phyloP scores from a whole-genome alignment of 768 basidiomycete species.

The Kwoniella sp. region DNA sequence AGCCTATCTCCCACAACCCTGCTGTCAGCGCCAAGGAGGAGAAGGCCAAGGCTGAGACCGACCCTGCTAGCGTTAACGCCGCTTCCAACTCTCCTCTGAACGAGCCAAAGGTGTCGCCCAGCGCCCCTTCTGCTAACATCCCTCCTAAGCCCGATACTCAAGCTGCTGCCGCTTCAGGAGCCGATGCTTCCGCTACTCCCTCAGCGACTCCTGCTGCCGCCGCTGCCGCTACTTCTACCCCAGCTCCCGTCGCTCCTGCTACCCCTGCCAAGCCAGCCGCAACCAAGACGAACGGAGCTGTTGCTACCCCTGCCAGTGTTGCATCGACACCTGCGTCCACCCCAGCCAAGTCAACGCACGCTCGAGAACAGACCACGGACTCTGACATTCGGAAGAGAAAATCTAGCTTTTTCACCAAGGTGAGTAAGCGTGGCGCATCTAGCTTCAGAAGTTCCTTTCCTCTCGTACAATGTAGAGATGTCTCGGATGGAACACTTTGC shows the following conservation, averaged over 20 bases:
- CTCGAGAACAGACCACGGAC: constrained; percentile 22
- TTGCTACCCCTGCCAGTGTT: constrained; percentile 26
- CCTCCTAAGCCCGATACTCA: constrained; percentile 16
- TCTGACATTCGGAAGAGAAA: constrained; percentile 50
- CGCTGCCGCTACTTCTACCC: constrained; percentile 4
- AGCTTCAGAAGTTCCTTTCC: too few species aligned
- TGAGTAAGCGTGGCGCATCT: constrained; percentile 22
- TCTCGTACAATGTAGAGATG: too few species aligned
- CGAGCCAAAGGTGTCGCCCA: constrained; percentile 12
- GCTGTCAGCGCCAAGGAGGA: constrained; percentile 36
- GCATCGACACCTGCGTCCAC: constrained; percentile 40
- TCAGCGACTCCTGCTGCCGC: constrained; percentile 6
- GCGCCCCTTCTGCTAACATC: constrained; percentile 15
- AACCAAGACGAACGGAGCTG: constrained; percentile 12
- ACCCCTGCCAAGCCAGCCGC: constrained; percentile 38
- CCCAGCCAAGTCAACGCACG: constrained; percentile 35
- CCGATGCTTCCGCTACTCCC: constrained; percentile 1
- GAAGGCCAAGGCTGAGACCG: constrained; percentile 41
- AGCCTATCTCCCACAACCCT: constrained; percentile 40
- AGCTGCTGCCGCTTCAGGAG: constrained; percentile 3
- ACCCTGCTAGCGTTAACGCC: constrained; percentile 25
- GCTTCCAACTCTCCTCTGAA: constrained; percentile 20
- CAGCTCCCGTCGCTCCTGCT: constrained; percentile 28
- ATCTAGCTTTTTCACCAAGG: constrained; percentile 52
- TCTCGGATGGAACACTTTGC: too few species aligned